phyloP scores from a whole-genome alignment of 179 eudicot species.

The Nepenthes alata region DNA sequence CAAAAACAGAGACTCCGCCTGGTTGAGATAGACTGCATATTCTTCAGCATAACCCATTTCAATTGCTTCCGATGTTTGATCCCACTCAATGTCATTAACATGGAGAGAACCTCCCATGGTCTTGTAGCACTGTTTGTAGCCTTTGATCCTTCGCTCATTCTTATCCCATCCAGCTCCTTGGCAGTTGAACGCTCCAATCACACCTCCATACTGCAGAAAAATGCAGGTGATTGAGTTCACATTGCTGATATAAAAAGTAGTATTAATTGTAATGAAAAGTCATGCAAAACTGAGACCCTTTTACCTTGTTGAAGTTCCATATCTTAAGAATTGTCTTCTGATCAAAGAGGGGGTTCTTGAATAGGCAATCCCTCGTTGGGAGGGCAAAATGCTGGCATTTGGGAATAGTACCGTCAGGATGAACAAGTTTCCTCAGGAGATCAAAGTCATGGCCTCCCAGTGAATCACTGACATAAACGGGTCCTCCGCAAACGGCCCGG shows the following conservation, averaged over 20 bases:
- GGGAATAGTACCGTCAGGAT: conserved; percentile 51
- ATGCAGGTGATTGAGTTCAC: not conserved
- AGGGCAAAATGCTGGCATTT: conserved; percentile 51
- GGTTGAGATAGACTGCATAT: conserved; percentile 41
- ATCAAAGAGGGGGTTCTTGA: conserved; percentile 49
- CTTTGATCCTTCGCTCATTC: conserved; percentile 40
- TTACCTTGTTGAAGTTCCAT: conserved; percentile 62
- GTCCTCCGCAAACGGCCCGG: conserved; percentile 61
- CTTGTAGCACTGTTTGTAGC: conserved; percentile 44
- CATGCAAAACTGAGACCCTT: too few species aligned
- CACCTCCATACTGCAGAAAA: conserved; percentile 37
- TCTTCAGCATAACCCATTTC: conserved; percentile 31
- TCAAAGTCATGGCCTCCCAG: conserved; percentile 48
- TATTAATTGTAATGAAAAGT: too few species aligned
- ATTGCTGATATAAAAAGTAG: too few species aligned
- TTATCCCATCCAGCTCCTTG: conserved; percentile 65
- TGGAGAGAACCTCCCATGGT: conserved; percentile 27
- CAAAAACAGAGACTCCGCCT: conserved; percentile 21
- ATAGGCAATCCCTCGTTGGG: conserved; percentile 53
- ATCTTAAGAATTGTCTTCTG: conserved; percentile 38
- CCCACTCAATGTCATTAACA: conserved; percentile 48
- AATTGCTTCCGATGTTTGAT: conserved; percentile 24
- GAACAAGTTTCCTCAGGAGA: conserved; percentile 34
- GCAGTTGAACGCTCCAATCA: conserved; percentile 60
- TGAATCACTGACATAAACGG: conserved; percentile 50